Conservation (phyloP, 108 stramenopile species). For the Pseudonitzschia multiseries region DNA sequence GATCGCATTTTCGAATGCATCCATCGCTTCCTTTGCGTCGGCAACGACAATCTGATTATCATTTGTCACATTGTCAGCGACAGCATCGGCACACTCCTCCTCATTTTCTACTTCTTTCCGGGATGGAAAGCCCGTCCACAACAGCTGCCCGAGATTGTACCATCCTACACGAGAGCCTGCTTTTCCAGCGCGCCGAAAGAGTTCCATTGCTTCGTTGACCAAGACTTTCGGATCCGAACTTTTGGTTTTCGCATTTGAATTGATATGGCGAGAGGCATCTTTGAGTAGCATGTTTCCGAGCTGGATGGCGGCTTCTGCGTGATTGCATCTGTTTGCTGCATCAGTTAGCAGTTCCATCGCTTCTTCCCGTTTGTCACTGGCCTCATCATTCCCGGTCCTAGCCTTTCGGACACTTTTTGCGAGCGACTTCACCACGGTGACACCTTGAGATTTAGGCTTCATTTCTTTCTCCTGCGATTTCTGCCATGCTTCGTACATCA, state of each 20-base stretch:
- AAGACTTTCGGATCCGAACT: neutral
- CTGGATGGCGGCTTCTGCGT: slow-evolving; percentile 57
- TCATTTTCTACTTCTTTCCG: slow-evolving; percentile 18
- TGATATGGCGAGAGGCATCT: slow-evolving; percentile 14
- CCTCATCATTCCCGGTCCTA: slow-evolving; percentile 1
- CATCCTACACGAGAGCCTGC: slow-evolving; percentile 66
- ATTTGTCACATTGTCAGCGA: neutral
- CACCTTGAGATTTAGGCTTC: slow-evolving; percentile 47
- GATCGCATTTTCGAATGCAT: slow-evolving; percentile 68
- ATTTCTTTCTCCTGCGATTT: slow-evolving; percentile 29
- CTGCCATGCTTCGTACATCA: slow-evolving; percentile 59
- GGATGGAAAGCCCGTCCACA: slow-evolving; percentile 60
- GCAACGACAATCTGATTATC: slow-evolving; percentile 13
- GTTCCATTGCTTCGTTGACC: slow-evolving; percentile 31
- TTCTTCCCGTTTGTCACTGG: slow-evolving; percentile 16
- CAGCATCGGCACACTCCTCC: slow-evolving; percentile 6
- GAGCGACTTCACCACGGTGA: slow-evolving; percentile 65
- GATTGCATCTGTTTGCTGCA: slow-evolving; percentile 59
- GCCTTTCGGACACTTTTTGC: slow-evolving; percentile 56
- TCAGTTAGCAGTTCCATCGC: slow-evolving; percentile 41
- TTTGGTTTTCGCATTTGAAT: neutral
- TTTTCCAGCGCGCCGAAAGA: slow-evolving; percentile 59
- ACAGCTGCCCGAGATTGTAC: slow-evolving; percentile 76
- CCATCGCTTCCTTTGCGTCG: slow-evolving; percentile 47
- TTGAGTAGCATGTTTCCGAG: slow-evolving; percentile 63